A percentile compares a stretch with the other conserved stretches of the same genome.
Conservation (phyloP, 2,329 filamentous ascomycete species). For the Emmonsiellopsis sp. region DNA sequence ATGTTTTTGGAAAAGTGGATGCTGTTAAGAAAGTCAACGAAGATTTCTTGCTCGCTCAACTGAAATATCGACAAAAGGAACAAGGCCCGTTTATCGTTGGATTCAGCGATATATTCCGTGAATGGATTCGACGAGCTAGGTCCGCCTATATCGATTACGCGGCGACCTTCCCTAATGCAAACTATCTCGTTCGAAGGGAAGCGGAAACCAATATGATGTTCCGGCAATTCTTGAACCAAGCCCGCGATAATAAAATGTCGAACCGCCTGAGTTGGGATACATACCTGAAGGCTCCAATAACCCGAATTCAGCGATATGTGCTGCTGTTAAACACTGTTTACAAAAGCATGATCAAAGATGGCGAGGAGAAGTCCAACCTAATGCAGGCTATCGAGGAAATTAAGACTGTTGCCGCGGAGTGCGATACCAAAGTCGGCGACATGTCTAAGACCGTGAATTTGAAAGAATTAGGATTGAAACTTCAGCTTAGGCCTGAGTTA, state of each 20-base stretch:
- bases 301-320: slow-evolving; percentile 80
- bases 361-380: slow-evolving; percentile 81
- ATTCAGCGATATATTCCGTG: slow-evolving; percentile 93
- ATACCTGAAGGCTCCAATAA: slow-evolving; percentile 87
- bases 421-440: slow-evolving; percentile 84
- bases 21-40: slow-evolving; percentile 84
- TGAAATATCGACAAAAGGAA: slow-evolving; percentile 94
- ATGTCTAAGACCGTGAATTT: slow-evolving; percentile 85
- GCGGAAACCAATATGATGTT: slow-evolving; percentile 77
- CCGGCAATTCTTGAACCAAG: slow-evolving; percentile 72
- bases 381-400: slow-evolving; percentile 83
- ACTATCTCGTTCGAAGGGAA: slow-evolving; percentile 75
- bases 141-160: slow-evolving; percentile 87
- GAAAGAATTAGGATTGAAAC: slow-evolving; percentile 70
- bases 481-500: slow-evolving; percentile 80
- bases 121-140: slow-evolving; percentile 95
- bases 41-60: slow-evolving; percentile 79
- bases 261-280: slow-evolving; percentile 87
- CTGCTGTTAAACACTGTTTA: slow-evolving; percentile 74
- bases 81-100: slow-evolving; percentile 91
- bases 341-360: slow-evolving; percentile 73
- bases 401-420: slow-evolving; percentile 77
- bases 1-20: slow-evolving; percentile 87
- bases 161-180: slow-evolving; percentile 72
- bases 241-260: slow-evolving; percentile 66